Evolutionary conservation across 257 asterid genomes (phyloP).

Genomic region (Solanum neorickii): DNA sequence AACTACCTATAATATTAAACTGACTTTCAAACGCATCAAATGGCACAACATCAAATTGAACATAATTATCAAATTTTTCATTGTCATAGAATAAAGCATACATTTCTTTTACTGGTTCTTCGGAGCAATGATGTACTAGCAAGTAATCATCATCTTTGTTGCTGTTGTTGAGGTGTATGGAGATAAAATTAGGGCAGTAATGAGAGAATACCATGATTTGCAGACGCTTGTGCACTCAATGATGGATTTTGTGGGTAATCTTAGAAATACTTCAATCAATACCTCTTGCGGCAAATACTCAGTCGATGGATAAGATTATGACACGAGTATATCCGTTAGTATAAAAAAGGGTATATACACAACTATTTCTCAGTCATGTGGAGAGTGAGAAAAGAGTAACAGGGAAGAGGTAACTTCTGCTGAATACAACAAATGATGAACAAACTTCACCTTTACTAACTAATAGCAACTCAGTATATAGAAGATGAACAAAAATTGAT

Average conservation of each 20-base stretch:
- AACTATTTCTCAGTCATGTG: not conserved
- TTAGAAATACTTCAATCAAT: not conserved
- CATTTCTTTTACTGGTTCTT: not conserved
- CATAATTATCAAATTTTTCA: not conserved
- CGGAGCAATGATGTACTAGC: not conserved
- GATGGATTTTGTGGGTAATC: not conserved
- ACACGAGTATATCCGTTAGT: no score
- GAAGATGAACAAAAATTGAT: not conserved
- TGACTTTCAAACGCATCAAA: no score
- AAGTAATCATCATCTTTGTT: not conserved
- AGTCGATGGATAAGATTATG: no score
- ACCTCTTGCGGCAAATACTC: not conserved
- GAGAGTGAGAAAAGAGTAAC: not conserved
- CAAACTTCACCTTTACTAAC: not conserved
- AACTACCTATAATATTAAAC: not conserved
- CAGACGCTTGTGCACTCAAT: not conserved
- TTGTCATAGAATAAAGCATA: not conserved
- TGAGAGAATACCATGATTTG: not conserved
- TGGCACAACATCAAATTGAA: not conserved
- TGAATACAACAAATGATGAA: not conserved
- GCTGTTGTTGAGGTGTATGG: no score
- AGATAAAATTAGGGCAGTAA: not conserved
- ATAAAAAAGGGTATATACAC: not conserved
- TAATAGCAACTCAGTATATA: not conserved
- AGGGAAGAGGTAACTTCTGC: not conserved